Percentiles rank a stretch among this genome's conserved stretches.
Evolutionary conservation across 2,329 filamentous ascomycete genomes (phyloP).

Genomic region (Sporothrix curviconia): DNA sequence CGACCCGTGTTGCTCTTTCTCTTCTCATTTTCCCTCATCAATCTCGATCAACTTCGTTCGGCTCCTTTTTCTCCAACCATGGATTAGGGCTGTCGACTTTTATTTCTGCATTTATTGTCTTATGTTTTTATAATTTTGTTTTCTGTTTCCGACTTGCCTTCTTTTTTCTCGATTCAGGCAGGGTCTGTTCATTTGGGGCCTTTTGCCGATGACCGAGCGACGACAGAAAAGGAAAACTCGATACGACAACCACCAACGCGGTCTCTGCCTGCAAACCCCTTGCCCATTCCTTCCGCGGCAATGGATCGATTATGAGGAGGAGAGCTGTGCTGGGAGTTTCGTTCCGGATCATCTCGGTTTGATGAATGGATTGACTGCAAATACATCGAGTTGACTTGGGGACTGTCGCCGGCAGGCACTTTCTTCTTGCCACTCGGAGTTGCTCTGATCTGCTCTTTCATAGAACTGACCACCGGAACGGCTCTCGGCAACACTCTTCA

Average conservation of each 20-base stretch:
- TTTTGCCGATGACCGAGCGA: conserved; percentile 9
- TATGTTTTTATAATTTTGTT: not conserved
- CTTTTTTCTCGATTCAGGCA: conserved; percentile 9
- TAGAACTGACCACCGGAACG: not conserved
- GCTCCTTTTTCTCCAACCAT: too few relatives aligned
- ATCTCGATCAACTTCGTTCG: too few relatives aligned
- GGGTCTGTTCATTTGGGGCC: not conserved
- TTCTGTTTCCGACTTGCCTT: not conserved
- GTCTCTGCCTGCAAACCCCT: not conserved
- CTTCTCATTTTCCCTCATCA: not conserved
- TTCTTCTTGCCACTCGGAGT: too few relatives aligned
- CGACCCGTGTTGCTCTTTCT: not conserved
- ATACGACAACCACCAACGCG: not conserved
- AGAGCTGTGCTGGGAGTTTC: not conserved
- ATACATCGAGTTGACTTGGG: too few relatives aligned
- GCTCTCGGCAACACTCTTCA: not conserved
- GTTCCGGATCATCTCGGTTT: too few relatives aligned
- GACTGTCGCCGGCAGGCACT: too few relatives aligned
- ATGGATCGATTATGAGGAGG: not conserved
- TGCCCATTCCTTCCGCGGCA: not conserved
- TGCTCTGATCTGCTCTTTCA: not conserved
- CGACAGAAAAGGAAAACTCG: conserved; percentile 6
- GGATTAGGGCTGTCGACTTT: too few relatives aligned
- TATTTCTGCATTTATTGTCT: not conserved
- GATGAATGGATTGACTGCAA: too few relatives aligned